A percentile compares a stretch with the other conserved stretches of the same genome.
These are phyloP conservation scores for Pachysolen tannophilus DNA, from an alignment of 805 yeast genomes.

Conservation along the genomic window DNA sequence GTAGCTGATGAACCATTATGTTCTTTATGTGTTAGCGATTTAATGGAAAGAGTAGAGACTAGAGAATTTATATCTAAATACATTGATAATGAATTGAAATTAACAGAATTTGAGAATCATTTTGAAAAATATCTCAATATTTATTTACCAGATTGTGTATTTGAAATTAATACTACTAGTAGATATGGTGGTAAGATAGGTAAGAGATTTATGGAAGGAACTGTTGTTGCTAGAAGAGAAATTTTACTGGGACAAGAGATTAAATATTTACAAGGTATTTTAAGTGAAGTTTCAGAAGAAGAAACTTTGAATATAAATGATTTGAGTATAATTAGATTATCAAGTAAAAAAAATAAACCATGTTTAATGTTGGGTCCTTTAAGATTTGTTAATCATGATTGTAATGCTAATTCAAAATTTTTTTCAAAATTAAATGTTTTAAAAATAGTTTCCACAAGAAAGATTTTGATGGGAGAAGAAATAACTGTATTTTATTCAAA, in stretches of 20 bases:
- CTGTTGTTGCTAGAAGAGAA: constrained; percentile 27
- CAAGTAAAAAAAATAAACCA: constrained; percentile 23
- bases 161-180: constrained; percentile 34
- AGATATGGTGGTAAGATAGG: constrained; percentile 21
- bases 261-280: constrained; percentile 26
- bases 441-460: constrained; percentile 24
- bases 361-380: constrained; percentile 41
- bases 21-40: constrained; percentile 16
- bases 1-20: constrained; percentile 10
- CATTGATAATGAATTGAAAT: constrained; percentile 11
- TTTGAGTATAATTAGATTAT: constrained; percentile 33
- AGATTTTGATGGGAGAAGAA: constrained; percentile 35
- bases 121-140: constrained; percentile 26
- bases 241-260: constrained; percentile 24
- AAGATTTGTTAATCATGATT: constrained; percentile 40
- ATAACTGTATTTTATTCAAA: constrained; percentile 35
- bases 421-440: constrained; percentile 20
- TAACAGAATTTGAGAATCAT: constrained; percentile 27
- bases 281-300: constrained; percentile 24
- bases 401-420: constrained; percentile 34
- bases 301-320: constrained; percentile 29
- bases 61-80: constrained; percentile 18
- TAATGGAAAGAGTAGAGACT: constrained; percentile 19
- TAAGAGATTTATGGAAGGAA: constrained; percentile 23
- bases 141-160: constrained; percentile 28